Conservation (phyloP, 495 filamentous ascomycete species). For the Podospora pseudocomata region DNA sequence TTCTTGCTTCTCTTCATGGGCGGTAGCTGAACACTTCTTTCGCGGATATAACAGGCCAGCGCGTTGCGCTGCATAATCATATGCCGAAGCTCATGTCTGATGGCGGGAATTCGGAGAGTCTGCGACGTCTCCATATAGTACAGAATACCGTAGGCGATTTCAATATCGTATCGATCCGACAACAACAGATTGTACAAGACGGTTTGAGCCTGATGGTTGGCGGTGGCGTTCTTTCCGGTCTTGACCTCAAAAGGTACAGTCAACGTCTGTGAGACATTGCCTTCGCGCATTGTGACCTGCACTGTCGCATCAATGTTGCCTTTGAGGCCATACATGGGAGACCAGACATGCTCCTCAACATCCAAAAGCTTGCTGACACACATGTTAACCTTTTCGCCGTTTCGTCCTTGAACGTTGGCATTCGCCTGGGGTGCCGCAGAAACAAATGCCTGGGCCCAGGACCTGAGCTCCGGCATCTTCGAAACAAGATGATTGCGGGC, state of each 20-base stretch:
- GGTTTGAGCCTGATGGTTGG: slow-evolving; percentile 85
- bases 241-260: slow-evolving; percentile 93
- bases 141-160: slow-evolving; percentile 80
- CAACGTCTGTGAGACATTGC: slow-evolving; percentile 56
- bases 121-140: slow-evolving; percentile 92
- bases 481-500: slow-evolving; percentile 73
- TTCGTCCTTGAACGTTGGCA: slow-evolving; percentile 74
- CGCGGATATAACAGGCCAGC: slow-evolving; percentile 76
- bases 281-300: slow-evolving; percentile 77
- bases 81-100: slow-evolving; percentile 81
- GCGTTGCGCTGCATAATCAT: slow-evolving; percentile 97
- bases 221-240: slow-evolving; percentile 76
- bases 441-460: slow-evolving; percentile 82
- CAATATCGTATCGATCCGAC: slow-evolving; percentile 91
- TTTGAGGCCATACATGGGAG: slow-evolving; percentile 93
- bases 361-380: slow-evolving; percentile 91
- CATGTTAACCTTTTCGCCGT: slow-evolving; percentile 67
- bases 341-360: slow-evolving; percentile 97
- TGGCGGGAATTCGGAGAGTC: slow-evolving; percentile 75
- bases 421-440: slow-evolving; percentile 63
- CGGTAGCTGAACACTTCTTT: slow-evolving; percentile 70
- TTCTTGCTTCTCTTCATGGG: slow-evolving; percentile 77
- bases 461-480: slow-evolving; percentile 70
- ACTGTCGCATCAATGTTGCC: slow-evolving; percentile 98
- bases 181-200: slow-evolving; percentile 89